Evolutionary conservation across 2,329 filamentous ascomycete species (phyloP).

Genomic region (Cercospora nicotianae): DNA sequence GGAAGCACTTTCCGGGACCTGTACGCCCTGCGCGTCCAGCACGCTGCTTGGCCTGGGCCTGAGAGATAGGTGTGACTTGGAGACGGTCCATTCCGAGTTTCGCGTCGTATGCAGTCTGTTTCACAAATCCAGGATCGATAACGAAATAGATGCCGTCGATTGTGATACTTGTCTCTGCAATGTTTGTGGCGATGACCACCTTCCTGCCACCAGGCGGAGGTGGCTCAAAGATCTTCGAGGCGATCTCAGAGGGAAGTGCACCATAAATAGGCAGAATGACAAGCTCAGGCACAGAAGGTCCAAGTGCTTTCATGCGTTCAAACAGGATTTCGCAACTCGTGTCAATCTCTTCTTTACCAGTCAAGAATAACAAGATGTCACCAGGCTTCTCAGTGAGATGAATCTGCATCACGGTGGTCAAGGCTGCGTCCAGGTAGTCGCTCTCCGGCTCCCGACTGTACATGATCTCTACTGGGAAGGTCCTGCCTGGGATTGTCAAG

Average conservation of each 20-base stretch:
- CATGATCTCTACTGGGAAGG: conserved; percentile 92
- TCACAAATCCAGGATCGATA: conserved; percentile 94
- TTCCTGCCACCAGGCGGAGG: conserved; percentile 83
- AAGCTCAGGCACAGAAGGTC: conserved; percentile 85
- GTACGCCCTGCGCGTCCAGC: conserved; percentile 91
- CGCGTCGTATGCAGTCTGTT: conserved; percentile 94
- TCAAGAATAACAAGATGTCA: conserved; percentile 95
- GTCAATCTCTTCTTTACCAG: conserved; percentile 97
- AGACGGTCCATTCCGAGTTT: conserved; percentile 98
- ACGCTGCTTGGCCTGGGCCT: conserved; percentile 93
- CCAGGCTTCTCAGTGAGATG: conserved; percentile 88
- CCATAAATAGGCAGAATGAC: conserved; percentile 96
- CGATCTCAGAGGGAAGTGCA: conserved; percentile 87
- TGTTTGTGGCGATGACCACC: conserved; percentile 97
- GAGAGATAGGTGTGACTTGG: conserved; percentile 92
- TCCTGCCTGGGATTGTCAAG: conserved; percentile 92
- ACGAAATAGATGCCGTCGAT: conserved; percentile 98
- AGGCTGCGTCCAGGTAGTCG: conserved; percentile 88
- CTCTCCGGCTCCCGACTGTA: conserved; percentile 94
- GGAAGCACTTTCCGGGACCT: conserved; percentile 92
- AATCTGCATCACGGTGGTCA: conserved; percentile 98
- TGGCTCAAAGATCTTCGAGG: conserved; percentile 91
- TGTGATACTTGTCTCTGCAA: conserved; percentile 95
- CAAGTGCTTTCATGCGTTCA: conserved; percentile 94
- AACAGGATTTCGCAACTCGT: conserved; percentile 88